phyloP scores from a whole-genome alignment of 176 grass and related monocot species.

The Chrysopogon serrulatus region DNA sequence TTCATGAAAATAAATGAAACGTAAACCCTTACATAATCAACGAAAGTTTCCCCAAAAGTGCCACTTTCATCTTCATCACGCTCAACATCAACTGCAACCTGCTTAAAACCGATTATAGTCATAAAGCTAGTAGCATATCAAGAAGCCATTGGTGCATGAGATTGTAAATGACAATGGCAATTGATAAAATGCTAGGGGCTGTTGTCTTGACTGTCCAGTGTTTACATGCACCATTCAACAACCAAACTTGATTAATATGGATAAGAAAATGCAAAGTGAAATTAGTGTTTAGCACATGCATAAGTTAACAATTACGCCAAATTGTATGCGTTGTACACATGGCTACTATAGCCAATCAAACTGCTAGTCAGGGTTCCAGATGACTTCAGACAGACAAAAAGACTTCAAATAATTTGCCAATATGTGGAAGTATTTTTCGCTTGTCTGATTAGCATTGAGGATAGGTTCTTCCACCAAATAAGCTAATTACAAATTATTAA shows the following conservation, averaged over 20 bases:
- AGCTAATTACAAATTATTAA: background rate
- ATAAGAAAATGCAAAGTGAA: background rate
- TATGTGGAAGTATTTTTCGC: background rate
- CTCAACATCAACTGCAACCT: conserved; percentile 92
- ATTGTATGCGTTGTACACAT: background rate
- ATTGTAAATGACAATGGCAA: background rate
- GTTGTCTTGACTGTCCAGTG: background rate
- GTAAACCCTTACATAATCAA: conserved; percentile 67
- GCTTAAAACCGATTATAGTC: conserved; percentile 23
- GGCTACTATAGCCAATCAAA: background rate
- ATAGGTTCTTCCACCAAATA: background rate
- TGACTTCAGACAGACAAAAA: background rate
- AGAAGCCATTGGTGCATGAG: background rate
- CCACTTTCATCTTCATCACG: conserved; percentile 93
- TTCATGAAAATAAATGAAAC: background rate
- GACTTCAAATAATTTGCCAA: background rate
- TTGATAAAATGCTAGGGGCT: background rate
- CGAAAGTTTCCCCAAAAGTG: conserved; percentile 81
- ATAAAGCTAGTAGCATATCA: conserved; percentile 7
- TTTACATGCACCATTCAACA: conserved; percentile 2
- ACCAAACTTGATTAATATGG: background rate
- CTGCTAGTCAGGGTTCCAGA: background rate
- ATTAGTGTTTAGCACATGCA: background rate
- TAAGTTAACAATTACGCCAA: background rate
- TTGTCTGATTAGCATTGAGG: background rate